phyloP scores from a whole-genome alignment of 352 stramenopile species.

The Peronospora tabacina region DNA sequence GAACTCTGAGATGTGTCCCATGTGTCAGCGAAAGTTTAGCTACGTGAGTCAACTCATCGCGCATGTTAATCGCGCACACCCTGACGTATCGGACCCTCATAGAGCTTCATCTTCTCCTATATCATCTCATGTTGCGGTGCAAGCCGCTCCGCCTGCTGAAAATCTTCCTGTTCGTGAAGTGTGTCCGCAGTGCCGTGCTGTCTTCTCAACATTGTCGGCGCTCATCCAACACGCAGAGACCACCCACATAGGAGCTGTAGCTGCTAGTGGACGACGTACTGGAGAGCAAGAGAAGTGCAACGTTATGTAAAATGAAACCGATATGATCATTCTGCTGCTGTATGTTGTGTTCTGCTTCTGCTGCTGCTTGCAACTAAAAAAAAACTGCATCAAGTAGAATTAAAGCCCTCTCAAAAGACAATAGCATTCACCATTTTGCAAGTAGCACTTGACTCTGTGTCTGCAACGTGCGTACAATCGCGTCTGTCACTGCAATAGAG shows the following conservation, averaged over 20 bases:
- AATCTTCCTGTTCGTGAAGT: conserved; percentile 32
- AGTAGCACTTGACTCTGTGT: neutral
- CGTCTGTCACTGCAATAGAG: conserved; percentile 26
- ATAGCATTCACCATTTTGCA: neutral
- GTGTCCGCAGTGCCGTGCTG: conserved; percentile 58
- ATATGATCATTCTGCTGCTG: conserved; percentile 1
- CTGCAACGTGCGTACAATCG: conserved; percentile 7
- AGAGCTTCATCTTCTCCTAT: conserved; percentile 7
- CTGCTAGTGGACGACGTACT: conserved; percentile 12
- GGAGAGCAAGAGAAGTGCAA: conserved; percentile 48
- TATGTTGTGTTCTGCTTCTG: no score
- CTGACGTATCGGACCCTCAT: conserved; percentile 27
- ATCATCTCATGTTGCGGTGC: conserved; percentile 4
- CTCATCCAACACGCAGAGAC: conserved; percentile 61
- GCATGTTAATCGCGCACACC: conserved; percentile 65
- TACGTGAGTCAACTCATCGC: conserved; percentile 69
- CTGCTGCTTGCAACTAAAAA: neutral
- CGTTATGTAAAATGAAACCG: conserved; percentile 38
- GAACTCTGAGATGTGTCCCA: conserved; percentile 51
- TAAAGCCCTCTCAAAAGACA: neutral
- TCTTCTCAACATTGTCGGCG: conserved; percentile 43
- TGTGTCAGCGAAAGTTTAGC: conserved; percentile 64
- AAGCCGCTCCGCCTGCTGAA: conserved; percentile 4
- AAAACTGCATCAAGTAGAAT: neutral
- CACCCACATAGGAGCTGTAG: conserved; percentile 27